Conservation (phyloP, 306 rosid genomes). For the Styphnolobium japonicum region DNA sequence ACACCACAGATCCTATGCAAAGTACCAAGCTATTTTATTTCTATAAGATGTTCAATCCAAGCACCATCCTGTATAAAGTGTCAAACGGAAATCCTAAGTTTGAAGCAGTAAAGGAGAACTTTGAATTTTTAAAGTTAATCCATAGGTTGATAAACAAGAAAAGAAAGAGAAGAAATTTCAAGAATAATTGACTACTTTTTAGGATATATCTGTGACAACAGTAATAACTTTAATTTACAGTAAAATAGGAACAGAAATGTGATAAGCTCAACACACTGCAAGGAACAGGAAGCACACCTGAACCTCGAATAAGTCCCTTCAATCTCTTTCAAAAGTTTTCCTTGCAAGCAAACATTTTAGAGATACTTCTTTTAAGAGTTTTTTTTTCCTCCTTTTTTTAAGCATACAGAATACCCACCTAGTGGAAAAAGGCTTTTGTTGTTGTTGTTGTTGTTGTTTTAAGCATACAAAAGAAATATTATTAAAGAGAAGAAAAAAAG, state of each 20-base stretch:
- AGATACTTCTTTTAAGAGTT: background rate
- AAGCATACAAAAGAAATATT: background rate
- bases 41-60: background rate
- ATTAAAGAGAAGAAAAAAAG: background rate
- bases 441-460: too few relatives aligned
- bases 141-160: background rate
- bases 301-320: background rate
- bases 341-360: background rate
- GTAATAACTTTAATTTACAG: background rate
- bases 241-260: background rate
- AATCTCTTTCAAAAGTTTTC: background rate
- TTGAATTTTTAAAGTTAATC: background rate
- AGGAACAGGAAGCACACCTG: background rate
- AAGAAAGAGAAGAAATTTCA: too few relatives aligned
- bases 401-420: too few relatives aligned
- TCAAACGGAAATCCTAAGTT: background rate
- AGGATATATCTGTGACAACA: too few relatives aligned
- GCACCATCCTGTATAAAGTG: background rate
- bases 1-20: conserved; percentile 1
- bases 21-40: background rate
- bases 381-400: too few relatives aligned
- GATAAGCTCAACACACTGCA: background rate
- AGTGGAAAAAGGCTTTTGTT: too few relatives aligned
- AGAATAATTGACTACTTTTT: too few relatives aligned
- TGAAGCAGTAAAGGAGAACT: background rate